A percentile compares a stretch with the other conserved stretches of the same genome.
These are phyloP conservation scores for Alternaria sp. DNA, from an alignment of 2,329 filamentous ascomycete genomes.

Conservation along the genomic window DNA sequence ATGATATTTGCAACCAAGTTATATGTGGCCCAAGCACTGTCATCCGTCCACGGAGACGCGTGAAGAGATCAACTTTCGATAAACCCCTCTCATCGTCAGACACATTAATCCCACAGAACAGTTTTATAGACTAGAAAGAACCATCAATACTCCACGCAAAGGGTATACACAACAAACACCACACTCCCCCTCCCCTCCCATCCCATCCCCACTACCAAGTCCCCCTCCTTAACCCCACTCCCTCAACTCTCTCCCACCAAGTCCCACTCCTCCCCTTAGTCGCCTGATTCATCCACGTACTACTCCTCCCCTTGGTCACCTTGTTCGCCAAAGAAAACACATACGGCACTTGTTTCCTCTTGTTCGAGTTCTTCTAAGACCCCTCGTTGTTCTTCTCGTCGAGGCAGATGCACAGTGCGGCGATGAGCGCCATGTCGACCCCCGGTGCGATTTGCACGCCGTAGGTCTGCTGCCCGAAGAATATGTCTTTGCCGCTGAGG, in stretches of 20 bases:
- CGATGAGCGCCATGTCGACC: conserved; percentile 70
- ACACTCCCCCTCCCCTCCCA: neutral
- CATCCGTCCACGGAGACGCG: neutral
- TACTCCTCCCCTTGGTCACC: neutral
- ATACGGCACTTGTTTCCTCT: neutral
- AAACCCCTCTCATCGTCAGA: neutral
- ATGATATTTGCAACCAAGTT: neutral
- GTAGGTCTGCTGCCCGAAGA: conserved; percentile 70
- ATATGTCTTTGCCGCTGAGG: conserved; percentile 63
- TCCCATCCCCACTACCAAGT: neutral
- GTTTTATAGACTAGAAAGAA: neutral
- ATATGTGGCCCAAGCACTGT: neutral
- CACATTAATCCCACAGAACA: neutral
- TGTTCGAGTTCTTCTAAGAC: neutral
- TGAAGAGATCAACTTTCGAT: neutral
- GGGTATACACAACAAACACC: neutral
- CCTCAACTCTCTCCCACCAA: neutral
- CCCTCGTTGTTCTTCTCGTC: conserved; percentile 59
- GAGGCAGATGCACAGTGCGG: conserved; percentile 70
- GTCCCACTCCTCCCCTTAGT: neutral
- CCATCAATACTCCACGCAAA: neutral
- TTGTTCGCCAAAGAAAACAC: neutral
- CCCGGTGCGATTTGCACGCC: conserved; percentile 67
- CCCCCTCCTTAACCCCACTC: neutral
- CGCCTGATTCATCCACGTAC: neutral